Conservation (phyloP, 495 filamentous ascomycete genomes). For the Penicillium salamii region DNA sequence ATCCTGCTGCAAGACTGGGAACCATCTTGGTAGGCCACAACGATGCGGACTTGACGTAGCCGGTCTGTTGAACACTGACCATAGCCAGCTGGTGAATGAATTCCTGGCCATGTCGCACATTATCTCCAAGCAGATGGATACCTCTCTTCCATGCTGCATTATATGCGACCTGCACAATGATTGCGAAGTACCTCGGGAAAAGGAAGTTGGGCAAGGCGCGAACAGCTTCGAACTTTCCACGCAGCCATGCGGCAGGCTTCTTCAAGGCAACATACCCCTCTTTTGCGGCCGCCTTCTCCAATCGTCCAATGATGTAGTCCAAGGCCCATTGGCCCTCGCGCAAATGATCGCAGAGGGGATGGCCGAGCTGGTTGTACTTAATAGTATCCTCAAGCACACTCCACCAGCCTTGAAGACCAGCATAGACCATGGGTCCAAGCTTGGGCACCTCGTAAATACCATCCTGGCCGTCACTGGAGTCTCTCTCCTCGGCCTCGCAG, state of each 20-base stretch:
- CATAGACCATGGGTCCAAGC: constrained; percentile 83
- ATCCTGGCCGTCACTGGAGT: constrained; percentile 73
- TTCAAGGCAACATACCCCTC: constrained; percentile 56
- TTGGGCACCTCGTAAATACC: constrained; percentile 86
- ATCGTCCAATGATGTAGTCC: constrained; percentile 76
- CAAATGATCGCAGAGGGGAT: constrained; percentile 89
- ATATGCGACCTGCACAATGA: constrained; percentile 84
- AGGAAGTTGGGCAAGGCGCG: constrained; percentile 82
- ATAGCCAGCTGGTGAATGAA: constrained; percentile 85
- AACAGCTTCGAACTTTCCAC: constrained; percentile 79
- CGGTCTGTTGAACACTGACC: constrained; percentile 86
- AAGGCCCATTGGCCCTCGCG: constrained; percentile 92
- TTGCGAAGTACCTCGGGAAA: constrained; percentile 86
- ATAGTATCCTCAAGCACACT: constrained; percentile 84
- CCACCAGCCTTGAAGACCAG: constrained; percentile 98
- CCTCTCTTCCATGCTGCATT: constrained; percentile 74
- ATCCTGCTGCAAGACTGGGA: constrained; percentile 83
- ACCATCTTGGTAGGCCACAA: constrained; percentile 82
- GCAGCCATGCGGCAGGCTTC: constrained; percentile 72
- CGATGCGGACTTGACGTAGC: constrained; percentile 83
- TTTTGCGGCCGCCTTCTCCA: constrained; percentile 67
- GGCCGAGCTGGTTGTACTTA: constrained; percentile 84
- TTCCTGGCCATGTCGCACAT: constrained; percentile 73
- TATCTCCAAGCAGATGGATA: constrained; percentile 71
- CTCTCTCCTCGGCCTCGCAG: constrained; percentile 88